These are phyloP conservation scores for Irpex sp. DNA, from an alignment of 1,284 basidiomycete species.

Conservation along the genomic window DNA sequence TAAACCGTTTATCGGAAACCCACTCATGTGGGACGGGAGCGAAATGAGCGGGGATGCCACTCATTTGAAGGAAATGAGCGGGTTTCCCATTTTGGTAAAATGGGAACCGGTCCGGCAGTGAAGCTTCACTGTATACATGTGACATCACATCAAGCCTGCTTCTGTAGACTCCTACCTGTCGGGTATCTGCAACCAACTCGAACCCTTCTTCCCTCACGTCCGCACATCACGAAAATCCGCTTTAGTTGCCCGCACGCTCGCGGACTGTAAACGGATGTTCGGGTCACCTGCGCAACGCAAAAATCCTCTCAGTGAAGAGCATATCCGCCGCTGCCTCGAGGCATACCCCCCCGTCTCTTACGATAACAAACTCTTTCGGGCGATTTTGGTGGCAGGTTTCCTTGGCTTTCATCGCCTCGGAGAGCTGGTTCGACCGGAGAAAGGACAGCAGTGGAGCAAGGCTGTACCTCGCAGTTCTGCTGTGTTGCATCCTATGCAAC, in stretches of 20 bases:
- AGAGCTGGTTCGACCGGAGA: constrained; percentile 25
- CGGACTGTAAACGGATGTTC: constrained; percentile 25
- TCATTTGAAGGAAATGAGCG: too few species aligned
- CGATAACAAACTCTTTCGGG: constrained; percentile 29
- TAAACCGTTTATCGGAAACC: too few species aligned
- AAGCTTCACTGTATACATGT: constrained; percentile 38
- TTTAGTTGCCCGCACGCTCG: constrained; percentile 30
- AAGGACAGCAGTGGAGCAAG: constrained; percentile 16
- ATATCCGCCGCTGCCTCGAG: constrained; percentile 10
- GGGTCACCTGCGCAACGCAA: constrained; percentile 22
- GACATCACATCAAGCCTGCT: constrained; percentile 32
- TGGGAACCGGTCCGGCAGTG: too few species aligned
- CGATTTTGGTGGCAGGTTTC: constrained; percentile 26
- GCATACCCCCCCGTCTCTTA: constrained; percentile 6
- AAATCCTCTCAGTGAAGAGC: constrained; percentile 18
- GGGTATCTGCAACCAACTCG: constrained; percentile 35
- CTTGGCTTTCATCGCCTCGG: constrained; percentile 28
- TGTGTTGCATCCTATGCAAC: neutral
- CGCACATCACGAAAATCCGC: constrained; percentile 16
- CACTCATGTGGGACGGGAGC: too few species aligned
- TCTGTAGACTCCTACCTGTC: constrained; percentile 39
- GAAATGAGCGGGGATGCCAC: too few species aligned
- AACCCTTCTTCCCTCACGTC: constrained; percentile 33
- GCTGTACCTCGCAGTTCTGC: constrained; percentile 17
- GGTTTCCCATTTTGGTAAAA: too few species aligned